Evolutionary conservation across 2,329 filamentous ascomycete genomes (phyloP).

Genomic region (Calonectria hongkongensis): DNA sequence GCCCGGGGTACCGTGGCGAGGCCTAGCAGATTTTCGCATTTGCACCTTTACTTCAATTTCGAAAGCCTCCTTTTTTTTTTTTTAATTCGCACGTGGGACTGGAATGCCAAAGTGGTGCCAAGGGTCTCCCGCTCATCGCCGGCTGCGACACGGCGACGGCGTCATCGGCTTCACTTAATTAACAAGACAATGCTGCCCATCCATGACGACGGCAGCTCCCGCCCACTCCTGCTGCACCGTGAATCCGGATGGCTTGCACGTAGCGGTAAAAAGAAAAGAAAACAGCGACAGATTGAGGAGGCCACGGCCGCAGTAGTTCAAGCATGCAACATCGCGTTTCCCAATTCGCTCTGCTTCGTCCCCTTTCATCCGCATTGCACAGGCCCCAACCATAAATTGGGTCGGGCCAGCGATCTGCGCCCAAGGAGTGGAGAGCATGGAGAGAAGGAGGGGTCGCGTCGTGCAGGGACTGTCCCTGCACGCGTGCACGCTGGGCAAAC

Average conservation of each 20-base stretch:
- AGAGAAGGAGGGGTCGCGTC: constrained; percentile 17
- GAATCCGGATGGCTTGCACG: constrained; percentile 10
- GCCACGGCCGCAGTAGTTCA: constrained; percentile 18
- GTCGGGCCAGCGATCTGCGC: constrained; percentile 29
- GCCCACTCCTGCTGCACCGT: constrained; percentile 2
- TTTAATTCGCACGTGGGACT: constrained; percentile 23
- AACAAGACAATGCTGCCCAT: constrained; percentile 14
- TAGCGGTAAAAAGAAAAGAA: constrained; percentile 28
- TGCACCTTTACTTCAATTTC: constrained; percentile 22
- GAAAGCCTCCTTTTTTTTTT: constrained; percentile 23
- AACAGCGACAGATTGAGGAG: constrained; percentile 4
- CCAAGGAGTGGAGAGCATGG: constrained; percentile 28
- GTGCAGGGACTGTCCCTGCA: constrained; percentile 43
- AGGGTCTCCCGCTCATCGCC: constrained; percentile 21
- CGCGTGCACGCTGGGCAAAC: constrained; percentile 8
- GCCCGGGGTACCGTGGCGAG: constrained; percentile 13
- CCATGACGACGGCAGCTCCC: constrained; percentile 36
- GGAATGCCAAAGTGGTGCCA: not conserved
- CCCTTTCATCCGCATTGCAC: constrained; percentile 29
- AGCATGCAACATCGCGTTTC: constrained; percentile 28
- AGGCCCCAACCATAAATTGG: constrained; percentile 23
- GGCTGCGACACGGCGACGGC: constrained; percentile 9
- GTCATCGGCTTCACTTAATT: constrained; percentile 9
- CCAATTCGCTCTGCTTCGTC: constrained; percentile 27
- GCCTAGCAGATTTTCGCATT: constrained; percentile 27